A percentile compares a stretch with the other conserved stretches of the same genome.
These are phyloP conservation scores for Sclerospora graminicola DNA, from an alignment of 352 stramenopile species.

Conservation along the genomic window DNA sequence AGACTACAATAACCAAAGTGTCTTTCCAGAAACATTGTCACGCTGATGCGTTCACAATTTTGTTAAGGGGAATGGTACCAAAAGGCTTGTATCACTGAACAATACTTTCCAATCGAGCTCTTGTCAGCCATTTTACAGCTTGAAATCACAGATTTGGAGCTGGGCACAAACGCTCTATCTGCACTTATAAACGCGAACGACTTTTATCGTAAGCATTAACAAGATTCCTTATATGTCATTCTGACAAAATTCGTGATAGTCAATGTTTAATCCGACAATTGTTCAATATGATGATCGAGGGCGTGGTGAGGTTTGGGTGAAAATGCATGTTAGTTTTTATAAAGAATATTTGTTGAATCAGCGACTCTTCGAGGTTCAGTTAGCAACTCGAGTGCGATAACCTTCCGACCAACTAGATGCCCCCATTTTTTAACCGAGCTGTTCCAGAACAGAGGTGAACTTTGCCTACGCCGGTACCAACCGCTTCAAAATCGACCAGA, in stretches of 20 bases:
- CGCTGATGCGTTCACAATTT: slow-evolving; percentile 35
- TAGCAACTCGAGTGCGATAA: too few relatives aligned
- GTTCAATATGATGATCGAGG: too few relatives aligned
- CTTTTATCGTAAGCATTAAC: slow-evolving; percentile 27
- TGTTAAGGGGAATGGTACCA: slow-evolving; percentile 20
- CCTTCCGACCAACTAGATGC: too few relatives aligned
- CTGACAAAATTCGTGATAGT: slow-evolving; percentile 40
- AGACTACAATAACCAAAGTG: slow-evolving; percentile 26
- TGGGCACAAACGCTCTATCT: slow-evolving; percentile 36
- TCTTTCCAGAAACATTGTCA: slow-evolving; percentile 14
- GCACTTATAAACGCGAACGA: slow-evolving; percentile 27
- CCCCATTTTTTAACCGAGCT: too few relatives aligned
- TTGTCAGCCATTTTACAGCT: slow-evolving; percentile 50
- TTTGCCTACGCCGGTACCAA: too few relatives aligned
- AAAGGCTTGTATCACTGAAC: slow-evolving; percentile 34
- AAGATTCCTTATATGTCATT: slow-evolving; percentile 36
- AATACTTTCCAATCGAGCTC: slow-evolving; percentile 58
- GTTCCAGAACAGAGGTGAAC: too few relatives aligned
- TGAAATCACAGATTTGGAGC: slow-evolving; percentile 39
- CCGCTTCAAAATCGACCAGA: too few relatives aligned
- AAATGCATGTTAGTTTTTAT: too few relatives aligned
- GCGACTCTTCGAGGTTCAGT: too few relatives aligned
- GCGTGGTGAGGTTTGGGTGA: too few relatives aligned
- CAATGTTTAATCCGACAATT: too few relatives aligned
- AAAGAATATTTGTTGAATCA: too few relatives aligned